A percentile compares a stretch with the other conserved stretches of the same genome.
phyloP scores from a whole-genome alignment of 2,329 filamentous ascomycete species.

The Clarireedia homoeocarpa region DNA sequence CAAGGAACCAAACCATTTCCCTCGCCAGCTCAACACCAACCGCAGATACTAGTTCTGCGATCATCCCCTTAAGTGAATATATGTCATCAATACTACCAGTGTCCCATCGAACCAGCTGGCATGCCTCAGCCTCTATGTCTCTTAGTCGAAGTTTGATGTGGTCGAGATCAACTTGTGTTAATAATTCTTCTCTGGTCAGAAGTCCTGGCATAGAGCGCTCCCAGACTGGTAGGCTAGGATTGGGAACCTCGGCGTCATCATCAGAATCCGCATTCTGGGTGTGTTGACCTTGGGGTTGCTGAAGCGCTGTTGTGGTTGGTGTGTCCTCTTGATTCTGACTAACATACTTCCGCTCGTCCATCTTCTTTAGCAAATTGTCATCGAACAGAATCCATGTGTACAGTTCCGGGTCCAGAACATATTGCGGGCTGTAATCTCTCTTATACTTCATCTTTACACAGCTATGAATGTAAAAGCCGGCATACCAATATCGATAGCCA shows the following conservation, averaged over 20 bases:
- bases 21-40: constrained; percentile 53
- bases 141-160: constrained; percentile 40
- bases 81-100: constrained; percentile 41
- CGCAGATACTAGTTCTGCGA: constrained; percentile 61
- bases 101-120: constrained; percentile 47
- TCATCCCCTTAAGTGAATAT: constrained; percentile 48
- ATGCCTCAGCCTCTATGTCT: constrained; percentile 31
- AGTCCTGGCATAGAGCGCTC: constrained; percentile 50
- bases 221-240: too few species aligned
- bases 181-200: constrained; percentile 45
- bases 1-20: constrained; percentile 31
- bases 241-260: constrained; percentile 22
- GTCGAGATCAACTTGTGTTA: constrained; percentile 46
- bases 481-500: constrained; percentile 74
- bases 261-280: neutral
- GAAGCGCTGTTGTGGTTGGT: neutral
- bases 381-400: constrained; percentile 52
- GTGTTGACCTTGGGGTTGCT: neutral
- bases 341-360: constrained; percentile 24
- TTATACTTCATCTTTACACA: constrained; percentile 84
- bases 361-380: constrained; percentile 45
- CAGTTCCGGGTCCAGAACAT: constrained; percentile 62
- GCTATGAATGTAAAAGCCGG: constrained; percentile 72
- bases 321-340: constrained; percentile 17
- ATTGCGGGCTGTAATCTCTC: constrained; percentile 67